These are phyloP conservation scores for Rhinocladiella mackenziei DNA, from an alignment of 2,329 filamentous ascomycete genomes.

Conservation along the genomic window DNA sequence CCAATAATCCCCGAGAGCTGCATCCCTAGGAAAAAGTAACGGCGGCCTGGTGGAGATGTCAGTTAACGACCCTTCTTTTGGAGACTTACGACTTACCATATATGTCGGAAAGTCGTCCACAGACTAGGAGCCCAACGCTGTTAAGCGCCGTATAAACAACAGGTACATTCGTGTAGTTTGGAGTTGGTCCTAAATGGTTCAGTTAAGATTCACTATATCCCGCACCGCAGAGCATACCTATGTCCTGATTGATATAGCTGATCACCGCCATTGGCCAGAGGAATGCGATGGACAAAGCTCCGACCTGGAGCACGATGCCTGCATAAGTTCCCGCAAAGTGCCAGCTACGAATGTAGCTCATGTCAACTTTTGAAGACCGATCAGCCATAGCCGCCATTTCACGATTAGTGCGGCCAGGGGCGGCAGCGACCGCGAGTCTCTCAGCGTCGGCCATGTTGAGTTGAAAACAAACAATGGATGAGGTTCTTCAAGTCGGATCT, in stretches of 20 bases:
- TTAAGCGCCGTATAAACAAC: too few relatives aligned
- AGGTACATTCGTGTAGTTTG: constrained; percentile 32
- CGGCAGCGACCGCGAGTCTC: too few relatives aligned
- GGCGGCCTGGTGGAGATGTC: constrained; percentile 22
- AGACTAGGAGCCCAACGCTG: constrained; percentile 33
- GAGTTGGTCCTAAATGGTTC: constrained; percentile 21
- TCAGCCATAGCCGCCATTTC: too few relatives aligned
- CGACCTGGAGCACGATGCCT: constrained; percentile 20
- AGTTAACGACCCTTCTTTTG: too few relatives aligned
- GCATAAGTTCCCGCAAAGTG: constrained; percentile 26
- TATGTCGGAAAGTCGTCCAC: constrained; percentile 36
- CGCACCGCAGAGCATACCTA: constrained; percentile 26
- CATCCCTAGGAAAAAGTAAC: constrained; percentile 34
- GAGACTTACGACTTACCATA: constrained; percentile 30
- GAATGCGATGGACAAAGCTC: constrained; percentile 29
- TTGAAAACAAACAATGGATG: too few relatives aligned
- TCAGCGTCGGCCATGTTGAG: too few relatives aligned
- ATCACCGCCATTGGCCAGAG: constrained; percentile 28
- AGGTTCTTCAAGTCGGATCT: too few relatives aligned
- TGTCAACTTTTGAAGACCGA: too few relatives aligned
- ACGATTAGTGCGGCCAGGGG: too few relatives aligned
- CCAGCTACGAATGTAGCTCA: constrained; percentile 26
- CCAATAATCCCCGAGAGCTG: constrained; percentile 37
- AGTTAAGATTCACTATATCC: neutral
- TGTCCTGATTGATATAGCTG: constrained; percentile 31